phyloP scores from a whole-genome alignment of 108 stramenopile genomes.

The Nitzschia palea region DNA sequence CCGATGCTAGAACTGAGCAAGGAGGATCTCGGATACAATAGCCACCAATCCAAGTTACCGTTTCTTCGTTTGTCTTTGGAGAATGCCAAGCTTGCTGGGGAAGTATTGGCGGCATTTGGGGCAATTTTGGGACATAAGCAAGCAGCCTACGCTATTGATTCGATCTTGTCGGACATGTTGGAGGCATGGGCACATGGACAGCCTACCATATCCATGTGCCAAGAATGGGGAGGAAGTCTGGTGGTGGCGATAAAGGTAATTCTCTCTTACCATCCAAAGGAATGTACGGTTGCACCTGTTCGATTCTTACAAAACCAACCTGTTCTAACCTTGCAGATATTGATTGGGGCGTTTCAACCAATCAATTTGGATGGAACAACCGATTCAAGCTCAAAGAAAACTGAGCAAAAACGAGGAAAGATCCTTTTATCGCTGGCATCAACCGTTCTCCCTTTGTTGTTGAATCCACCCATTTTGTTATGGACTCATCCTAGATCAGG shows the following conservation, averaged over 20 bases:
- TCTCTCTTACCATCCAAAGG: background rate
- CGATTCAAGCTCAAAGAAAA: background rate
- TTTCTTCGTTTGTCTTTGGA: background rate
- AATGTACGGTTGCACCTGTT: background rate
- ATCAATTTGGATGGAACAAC: background rate
- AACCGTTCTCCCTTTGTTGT: conserved; percentile 21
- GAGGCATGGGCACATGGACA: conserved; percentile 3
- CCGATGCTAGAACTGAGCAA: background rate
- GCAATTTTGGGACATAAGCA: conserved; percentile 21
- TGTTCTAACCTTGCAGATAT: background rate
- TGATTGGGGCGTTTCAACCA: conserved; percentile 13
- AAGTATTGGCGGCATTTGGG: conserved; percentile 15
- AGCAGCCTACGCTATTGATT: conserved; percentile 17
- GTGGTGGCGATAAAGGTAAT: conserved; percentile 24
- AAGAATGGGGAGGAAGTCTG: conserved; percentile 28
- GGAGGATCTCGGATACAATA: background rate
- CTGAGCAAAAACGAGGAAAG: background rate
- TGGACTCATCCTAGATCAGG: background rate
- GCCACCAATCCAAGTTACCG: background rate
- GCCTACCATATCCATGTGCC: background rate
- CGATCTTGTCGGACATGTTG: conserved; percentile 17
- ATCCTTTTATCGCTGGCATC: conserved; percentile 22
- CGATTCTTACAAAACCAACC: background rate
- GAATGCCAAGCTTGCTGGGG: conserved; percentile 8
- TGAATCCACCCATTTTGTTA: background rate